Conservation (phyloP, 305 asterid genomes). For the Fraxinus platypoda region DNA sequence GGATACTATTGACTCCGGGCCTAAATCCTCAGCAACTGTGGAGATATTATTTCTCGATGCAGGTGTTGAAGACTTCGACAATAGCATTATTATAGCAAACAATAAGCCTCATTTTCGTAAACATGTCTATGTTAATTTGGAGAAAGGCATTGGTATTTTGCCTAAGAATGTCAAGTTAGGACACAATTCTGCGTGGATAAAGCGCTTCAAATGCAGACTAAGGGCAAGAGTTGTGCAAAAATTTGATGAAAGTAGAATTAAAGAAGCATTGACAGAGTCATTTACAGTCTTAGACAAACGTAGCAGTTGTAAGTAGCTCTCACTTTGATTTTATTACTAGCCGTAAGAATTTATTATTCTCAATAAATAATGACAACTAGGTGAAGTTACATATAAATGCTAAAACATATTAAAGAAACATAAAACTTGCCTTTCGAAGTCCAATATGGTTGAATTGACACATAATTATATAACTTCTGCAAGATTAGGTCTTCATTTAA, state of each 20-base stretch:
- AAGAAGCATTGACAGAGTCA: conserved; percentile 36
- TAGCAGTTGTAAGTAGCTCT: conserved; percentile 23
- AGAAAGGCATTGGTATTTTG: conserved; percentile 39
- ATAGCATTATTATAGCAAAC: conserved; percentile 13
- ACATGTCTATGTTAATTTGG: conserved; percentile 25
- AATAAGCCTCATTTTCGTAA: conserved; percentile 49
- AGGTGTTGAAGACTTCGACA: conserved; percentile 30
- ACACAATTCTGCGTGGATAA: conserved; percentile 35
- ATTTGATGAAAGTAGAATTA: conserved; percentile 24
- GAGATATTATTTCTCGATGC: conserved; percentile 30
- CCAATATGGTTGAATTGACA: background rate
- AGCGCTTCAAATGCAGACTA: conserved; percentile 37
- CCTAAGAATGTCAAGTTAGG: conserved; percentile 31
- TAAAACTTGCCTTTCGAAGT: background rate
- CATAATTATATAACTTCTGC: too few species aligned
- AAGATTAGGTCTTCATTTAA: too few species aligned
- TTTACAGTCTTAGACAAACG: conserved; percentile 42
- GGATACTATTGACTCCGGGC: conserved; percentile 30
- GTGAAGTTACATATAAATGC: background rate
- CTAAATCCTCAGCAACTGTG: conserved; percentile 42
- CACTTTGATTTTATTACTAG: background rate
- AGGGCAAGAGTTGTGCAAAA: conserved; percentile 37
- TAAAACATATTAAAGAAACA: background rate
- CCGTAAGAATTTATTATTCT: background rate
- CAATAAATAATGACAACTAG: background rate